Conservation (phyloP, 1,284 basidiomycete genomes). For the Lentinus polychrous region DNA sequence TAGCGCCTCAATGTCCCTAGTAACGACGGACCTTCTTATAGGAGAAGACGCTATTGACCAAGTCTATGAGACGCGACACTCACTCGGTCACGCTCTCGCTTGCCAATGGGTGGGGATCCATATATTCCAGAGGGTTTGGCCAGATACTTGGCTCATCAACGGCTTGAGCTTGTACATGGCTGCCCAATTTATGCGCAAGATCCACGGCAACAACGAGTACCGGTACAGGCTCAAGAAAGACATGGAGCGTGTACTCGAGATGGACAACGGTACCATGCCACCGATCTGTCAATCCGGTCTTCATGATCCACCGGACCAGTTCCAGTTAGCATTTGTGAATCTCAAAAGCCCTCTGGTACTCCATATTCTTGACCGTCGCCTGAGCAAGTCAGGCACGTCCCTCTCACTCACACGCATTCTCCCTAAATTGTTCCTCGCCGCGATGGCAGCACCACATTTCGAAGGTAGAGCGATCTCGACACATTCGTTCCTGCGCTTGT, state of each 20-base stretch:
- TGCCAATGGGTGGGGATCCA: constrained; percentile 98
- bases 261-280: constrained; percentile 86
- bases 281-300: constrained; percentile 91
- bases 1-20: constrained; percentile 78
- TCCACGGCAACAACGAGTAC: constrained; percentile 97
- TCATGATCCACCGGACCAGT: constrained; percentile 76
- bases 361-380: constrained; percentile 89
- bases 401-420: constrained; percentile 92
- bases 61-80: constrained; percentile 85
- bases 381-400: constrained; percentile 93
- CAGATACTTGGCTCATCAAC: constrained; percentile 94
- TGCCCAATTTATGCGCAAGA: constrained; percentile 79
- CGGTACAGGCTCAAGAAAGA: constrained; percentile 94
- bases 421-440: constrained; percentile 92
- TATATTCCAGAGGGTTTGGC: constrained; percentile 91
- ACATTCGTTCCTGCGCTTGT: constrained; percentile 84
- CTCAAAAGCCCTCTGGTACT: constrained; percentile 93
- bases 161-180: constrained; percentile 91
- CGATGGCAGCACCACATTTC: constrained; percentile 85
- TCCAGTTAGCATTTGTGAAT: constrained; percentile 82
- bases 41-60: constrained; percentile 91
- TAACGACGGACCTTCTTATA: constrained; percentile 81
- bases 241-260: constrained; percentile 87
- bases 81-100: constrained; percentile 83
- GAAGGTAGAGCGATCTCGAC: constrained; percentile 82